Base-by-base conservation (phyloP, 768 basidiomycete genomes). In the Tricholoma bakamatsutake region DNA sequence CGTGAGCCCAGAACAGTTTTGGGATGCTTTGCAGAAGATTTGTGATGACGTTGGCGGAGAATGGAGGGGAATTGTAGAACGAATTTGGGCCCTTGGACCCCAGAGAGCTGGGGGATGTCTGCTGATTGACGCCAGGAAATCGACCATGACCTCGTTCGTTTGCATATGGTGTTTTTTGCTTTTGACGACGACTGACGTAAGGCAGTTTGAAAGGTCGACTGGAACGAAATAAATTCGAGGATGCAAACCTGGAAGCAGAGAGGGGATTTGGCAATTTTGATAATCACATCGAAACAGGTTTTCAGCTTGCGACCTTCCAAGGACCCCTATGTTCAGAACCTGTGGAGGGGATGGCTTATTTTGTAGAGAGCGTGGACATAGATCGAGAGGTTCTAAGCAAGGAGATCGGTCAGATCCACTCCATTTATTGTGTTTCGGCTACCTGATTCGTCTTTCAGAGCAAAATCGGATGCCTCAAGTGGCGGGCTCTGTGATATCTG, bases 241-340 rank as follows among this genome's bases (percentile, higher is more conserved):
- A 69, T 7, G 62, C 57, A 42, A 62, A 62, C 13, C 53, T 52
- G 12, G 77, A 75, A 37, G 63, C 69, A 0, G 73, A 75, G 31
- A 73, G 67, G 54, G 67, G 65, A 12, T 68, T 72, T 49, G 69
- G 70, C 18, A 73, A 93, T 58, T 90, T 98, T 58, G 87, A 94
- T 61, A 83, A 83, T 53, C 79, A 88, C 59, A 77, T 98, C 30
- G 94, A 98, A 67, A 88, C 87, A 4, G 96, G 95, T 1, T 99
- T 99, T 71, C 95, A 97, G 71, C 80, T 98, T 47, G 95, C 93
- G 0, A 88, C 88, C 1, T 88, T 93, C 67, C 93, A 95, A 70
- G 97, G 97, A 0, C 96, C 97, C 11, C 71, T 99, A 17, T 98
- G 97, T 62, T 88, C 87, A 6, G 97, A 99, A 68, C 97, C 97